Conservation (phyloP, 2,329 filamentous ascomycete species). For the Massarina eburnea region DNA sequence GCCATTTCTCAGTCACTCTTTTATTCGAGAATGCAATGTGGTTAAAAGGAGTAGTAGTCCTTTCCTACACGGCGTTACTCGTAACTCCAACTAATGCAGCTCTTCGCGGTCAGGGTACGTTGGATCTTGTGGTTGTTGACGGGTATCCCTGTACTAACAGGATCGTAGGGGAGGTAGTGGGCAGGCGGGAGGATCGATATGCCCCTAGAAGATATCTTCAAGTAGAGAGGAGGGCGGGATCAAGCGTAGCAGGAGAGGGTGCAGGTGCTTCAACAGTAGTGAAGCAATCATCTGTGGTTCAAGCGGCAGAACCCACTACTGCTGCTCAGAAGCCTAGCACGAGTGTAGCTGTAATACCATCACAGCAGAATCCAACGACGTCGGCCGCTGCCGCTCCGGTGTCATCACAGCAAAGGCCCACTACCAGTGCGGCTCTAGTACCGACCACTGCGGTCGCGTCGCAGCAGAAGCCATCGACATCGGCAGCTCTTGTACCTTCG, state of each 20-base stretch:
- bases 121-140: background rate
- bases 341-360: background rate
- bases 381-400: background rate
- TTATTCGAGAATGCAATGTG: slow-evolving; percentile 42
- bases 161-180: slow-evolving; percentile 6
- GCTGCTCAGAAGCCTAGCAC: background rate
- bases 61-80: slow-evolving; percentile 24
- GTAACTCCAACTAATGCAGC: slow-evolving; percentile 25
- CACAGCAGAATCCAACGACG: background rate
- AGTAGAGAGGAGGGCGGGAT: slow-evolving; percentile 1
- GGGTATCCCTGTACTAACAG: background rate
- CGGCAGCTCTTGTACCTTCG: background rate
- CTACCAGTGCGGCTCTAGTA: background rate
- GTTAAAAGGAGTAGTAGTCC: slow-evolving; percentile 32
- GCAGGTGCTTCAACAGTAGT: background rate
- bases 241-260: background rate
- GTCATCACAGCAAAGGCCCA: background rate
- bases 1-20: slow-evolving; percentile 25
- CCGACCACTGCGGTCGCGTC: background rate
- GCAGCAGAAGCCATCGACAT: background rate
- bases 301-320: background rate
- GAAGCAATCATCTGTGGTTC: background rate
- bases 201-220: slow-evolving; percentile 2
- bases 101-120: slow-evolving; percentile 17
- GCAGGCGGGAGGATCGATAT: background rate